Conservation (phyloP, 2,329 filamentous ascomycete genomes). For the Cryphonectria naterciae region DNA sequence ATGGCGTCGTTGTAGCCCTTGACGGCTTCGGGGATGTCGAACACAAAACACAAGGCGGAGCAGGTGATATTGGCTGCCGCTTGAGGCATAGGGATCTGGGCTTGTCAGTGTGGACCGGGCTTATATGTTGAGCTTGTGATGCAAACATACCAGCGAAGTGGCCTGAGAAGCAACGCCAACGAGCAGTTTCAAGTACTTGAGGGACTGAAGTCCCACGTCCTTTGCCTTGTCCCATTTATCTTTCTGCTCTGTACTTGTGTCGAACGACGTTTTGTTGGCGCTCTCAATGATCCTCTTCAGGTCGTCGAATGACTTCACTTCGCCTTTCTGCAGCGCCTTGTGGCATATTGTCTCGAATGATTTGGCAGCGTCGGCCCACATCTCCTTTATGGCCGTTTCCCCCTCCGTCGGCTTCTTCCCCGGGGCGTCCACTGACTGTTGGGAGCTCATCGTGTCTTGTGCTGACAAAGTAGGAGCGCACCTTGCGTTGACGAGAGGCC, state of each 20-base stretch:
- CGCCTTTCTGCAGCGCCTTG: slow-evolving; percentile 32
- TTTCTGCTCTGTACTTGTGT: slow-evolving; percentile 13
- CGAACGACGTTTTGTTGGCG: slow-evolving; percentile 24
- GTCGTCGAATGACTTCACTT: slow-evolving; percentile 33
- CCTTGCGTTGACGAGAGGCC: background rate
- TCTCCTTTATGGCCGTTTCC: background rate
- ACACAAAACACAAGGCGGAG: slow-evolving; percentile 33
- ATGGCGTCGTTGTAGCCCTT: slow-evolving; percentile 33
- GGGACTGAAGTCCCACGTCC: slow-evolving; percentile 33
- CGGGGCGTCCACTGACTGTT: background rate
- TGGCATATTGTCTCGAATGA: slow-evolving; percentile 32
- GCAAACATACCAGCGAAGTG: slow-evolving; percentile 30
- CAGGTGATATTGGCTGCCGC: slow-evolving; percentile 30
- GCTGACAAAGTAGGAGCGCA: background rate
- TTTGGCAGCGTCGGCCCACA: slow-evolving; percentile 7
- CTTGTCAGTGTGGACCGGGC: background rate
- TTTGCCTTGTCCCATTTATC: slow-evolving; percentile 34
- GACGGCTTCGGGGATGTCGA: slow-evolving; percentile 34
- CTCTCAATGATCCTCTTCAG: slow-evolving; percentile 31
- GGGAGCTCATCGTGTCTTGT: background rate
- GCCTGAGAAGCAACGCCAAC: slow-evolving; percentile 33
- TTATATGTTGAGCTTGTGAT: background rate
- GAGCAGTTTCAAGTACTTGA: slow-evolving; percentile 35
- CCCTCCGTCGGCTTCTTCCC: background rate
- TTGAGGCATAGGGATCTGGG: slow-evolving; percentile 32